phyloP scores from a whole-genome alignment of 2,329 filamentous ascomycete genomes.

The Pezicula neosporulosa region DNA sequence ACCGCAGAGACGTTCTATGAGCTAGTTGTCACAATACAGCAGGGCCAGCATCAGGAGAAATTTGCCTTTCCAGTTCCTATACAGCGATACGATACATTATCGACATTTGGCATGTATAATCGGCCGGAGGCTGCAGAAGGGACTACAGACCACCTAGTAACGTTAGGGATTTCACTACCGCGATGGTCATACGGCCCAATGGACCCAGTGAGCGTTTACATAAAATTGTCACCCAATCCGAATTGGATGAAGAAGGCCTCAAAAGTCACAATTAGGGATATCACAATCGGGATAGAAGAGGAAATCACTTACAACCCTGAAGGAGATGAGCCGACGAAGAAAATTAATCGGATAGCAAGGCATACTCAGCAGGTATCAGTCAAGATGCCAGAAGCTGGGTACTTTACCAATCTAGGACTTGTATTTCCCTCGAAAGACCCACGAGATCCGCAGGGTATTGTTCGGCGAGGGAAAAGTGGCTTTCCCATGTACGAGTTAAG shows the following conservation, averaged over 20 bases:
- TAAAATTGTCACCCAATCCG: slow-evolving; percentile 87
- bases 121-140: slow-evolving; percentile 84
- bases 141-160: slow-evolving; percentile 86
- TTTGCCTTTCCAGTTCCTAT: slow-evolving; percentile 89
- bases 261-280: slow-evolving; percentile 89
- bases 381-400: slow-evolving; percentile 86
- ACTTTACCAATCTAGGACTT: slow-evolving; percentile 86
- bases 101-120: slow-evolving; percentile 99
- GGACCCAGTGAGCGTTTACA: slow-evolving; percentile 93
- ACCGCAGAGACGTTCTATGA: slow-evolving; percentile 98
- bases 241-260: slow-evolving; percentile 90
- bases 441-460: slow-evolving; percentile 80
- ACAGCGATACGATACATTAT: slow-evolving; percentile 90
- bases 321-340: slow-evolving; percentile 89
- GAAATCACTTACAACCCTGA: slow-evolving; percentile 99
- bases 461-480: slow-evolving; percentile 78
- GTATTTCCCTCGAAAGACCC: slow-evolving; percentile 89
- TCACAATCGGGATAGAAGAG: slow-evolving; percentile 91
- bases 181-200: slow-evolving; percentile 95
- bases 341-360: slow-evolving; percentile 82
- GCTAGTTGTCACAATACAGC: slow-evolving; percentile 91
- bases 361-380: slow-evolving; percentile 77
- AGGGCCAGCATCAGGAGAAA: slow-evolving; percentile 86
- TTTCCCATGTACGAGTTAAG: slow-evolving; percentile 87
- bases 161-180: slow-evolving; percentile 85